Evolutionary conservation across 2,329 filamentous ascomycete species (phyloP).

Genomic region (Penicillium sp.): DNA sequence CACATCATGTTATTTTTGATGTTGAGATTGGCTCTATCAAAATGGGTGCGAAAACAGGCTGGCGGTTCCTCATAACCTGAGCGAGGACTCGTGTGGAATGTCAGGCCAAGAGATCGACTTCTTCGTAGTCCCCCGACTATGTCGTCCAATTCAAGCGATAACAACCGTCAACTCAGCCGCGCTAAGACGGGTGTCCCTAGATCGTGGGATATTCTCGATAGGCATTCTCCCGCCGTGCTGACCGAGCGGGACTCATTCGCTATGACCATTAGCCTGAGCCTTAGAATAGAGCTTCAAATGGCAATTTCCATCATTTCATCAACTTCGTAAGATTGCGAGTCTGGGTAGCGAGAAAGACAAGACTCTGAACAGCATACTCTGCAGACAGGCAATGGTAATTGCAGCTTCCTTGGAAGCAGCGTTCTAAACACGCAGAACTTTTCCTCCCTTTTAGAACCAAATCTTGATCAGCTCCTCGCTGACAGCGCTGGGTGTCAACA

Average conservation of each 20-base stretch:
- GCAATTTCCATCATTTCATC: slow-evolving; percentile 19
- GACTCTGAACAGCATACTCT: neutral
- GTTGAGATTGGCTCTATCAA: neutral
- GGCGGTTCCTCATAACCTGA: neutral
- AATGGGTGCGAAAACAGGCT: neutral
- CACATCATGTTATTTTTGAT: neutral
- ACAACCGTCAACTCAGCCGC: neutral
- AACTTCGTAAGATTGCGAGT: slow-evolving; percentile 14
- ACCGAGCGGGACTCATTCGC: neutral
- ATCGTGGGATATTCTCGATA: neutral
- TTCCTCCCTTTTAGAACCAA: slow-evolving; percentile 43
- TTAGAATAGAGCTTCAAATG: neutral
- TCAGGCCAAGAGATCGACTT: neutral
- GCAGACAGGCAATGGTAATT: neutral
- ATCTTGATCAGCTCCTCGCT: slow-evolving; percentile 70
- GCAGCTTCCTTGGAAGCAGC: neutral
- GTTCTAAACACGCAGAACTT: neutral
- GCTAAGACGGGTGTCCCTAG: neutral
- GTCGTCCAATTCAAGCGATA: neutral
- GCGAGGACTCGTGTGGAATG: neutral
- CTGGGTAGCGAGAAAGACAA: neutral
- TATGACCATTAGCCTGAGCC: neutral
- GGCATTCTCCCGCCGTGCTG: neutral
- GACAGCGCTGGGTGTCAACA: slow-evolving; percentile 65
- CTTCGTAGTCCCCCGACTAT: neutral